Evolutionary conservation across 2,329 filamentous ascomycete genomes (phyloP), one percentile per base, ranked within the genome.

Genomic region (Microdochium trichocladiopsis): DNA sequence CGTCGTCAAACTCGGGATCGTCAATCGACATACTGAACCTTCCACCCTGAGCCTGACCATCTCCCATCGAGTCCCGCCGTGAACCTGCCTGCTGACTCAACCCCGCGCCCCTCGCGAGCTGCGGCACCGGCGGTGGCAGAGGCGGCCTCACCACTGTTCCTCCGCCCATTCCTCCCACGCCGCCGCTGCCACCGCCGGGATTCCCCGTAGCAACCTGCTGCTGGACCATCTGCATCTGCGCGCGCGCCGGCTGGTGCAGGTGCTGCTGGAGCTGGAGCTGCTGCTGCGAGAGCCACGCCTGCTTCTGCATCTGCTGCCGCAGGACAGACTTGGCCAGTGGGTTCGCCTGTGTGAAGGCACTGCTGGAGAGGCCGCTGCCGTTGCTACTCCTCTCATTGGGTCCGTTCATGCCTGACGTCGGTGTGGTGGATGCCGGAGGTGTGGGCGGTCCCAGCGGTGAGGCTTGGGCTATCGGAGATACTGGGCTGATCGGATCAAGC

Each of bases 281-380:
- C 41, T 45, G 41, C 41, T 45, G 41, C 3, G 41, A 45, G n/a
- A 45, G 21, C 41, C 41, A 45, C 21, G 16, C 14, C 21, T 45
- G 41, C 41, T 45, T 45, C 41, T 45, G 41, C 41, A 45, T 45
- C 41, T 45, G 41, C 12, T 45, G 41, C 41, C 41, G 41, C 41
- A 45, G 41, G 21, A 45, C 41, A 5, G 41, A 45, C 18, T 45
- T 45, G 3, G 41, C 41, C 9, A 45, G 41, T 18, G 41, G 41
- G 18, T 45, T 45, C 4, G 41, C 41, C 41, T 45, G 41, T 16
- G 16, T 45, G 41, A 45, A 45, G 33, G 33, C 33, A n/a, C 33
- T 18, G 14, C 14, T 8, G 12, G 21, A 22, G 41, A 37, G 6
- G 33, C 33, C 33, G 33, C 33, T 16, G 33, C 33, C 18, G 21